Evolutionary conservation across 305 asterid species (phyloP), one percentile per base, ranked within the genome.

Genomic region (Fraxinus albicans): DNA sequence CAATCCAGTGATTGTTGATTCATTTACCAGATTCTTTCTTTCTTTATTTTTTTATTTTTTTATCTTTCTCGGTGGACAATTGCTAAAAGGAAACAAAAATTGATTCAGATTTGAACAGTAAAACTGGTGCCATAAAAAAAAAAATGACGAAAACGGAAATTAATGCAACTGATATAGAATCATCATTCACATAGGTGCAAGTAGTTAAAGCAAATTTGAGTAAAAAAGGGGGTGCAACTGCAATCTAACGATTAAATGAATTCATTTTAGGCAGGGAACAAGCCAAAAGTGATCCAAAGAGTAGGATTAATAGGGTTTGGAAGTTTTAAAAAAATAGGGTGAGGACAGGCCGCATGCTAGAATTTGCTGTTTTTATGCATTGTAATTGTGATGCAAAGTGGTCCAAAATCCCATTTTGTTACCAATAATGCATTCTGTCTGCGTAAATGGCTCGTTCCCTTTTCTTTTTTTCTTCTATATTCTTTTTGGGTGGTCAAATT

Each of bases 271-370:
- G 10, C 65, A 53, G 80, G 44, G 88, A 82, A 87, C 81, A 84
- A 17, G 86, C 50, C 84, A 84, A 81, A 29, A 77, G 70, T 25
- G 36, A 42, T 65, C 38, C 80, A 60, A 76, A 73, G 58, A 40
- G 73, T 86, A 89, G 92, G 85, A 6, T 23, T 79, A 25, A 58
- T 90, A 89, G 92, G 88, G 93, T 80, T 85, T 83, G 91, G 90
- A 84, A 78, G 73, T 80, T 67, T 79, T 35, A 80, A 86, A 81
- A 60, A 27, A 27, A 81, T 84, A 86, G 90, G 86, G 81, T 53
- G 87, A 86, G 89, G 86, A 86, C 86, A 81, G 77, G 72, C 84
- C 84, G 90, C 92, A 90, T 91, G 94, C 92, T 83, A 79, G 75
- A 23, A 77, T 85, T 84, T 78, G 77, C 86, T 83, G 80, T 84